Percentiles rank a stretch among this genome's conserved stretches.
phyloP scores from a whole-genome alignment of 306 rosid species.

The Castanospermum australe region DNA sequence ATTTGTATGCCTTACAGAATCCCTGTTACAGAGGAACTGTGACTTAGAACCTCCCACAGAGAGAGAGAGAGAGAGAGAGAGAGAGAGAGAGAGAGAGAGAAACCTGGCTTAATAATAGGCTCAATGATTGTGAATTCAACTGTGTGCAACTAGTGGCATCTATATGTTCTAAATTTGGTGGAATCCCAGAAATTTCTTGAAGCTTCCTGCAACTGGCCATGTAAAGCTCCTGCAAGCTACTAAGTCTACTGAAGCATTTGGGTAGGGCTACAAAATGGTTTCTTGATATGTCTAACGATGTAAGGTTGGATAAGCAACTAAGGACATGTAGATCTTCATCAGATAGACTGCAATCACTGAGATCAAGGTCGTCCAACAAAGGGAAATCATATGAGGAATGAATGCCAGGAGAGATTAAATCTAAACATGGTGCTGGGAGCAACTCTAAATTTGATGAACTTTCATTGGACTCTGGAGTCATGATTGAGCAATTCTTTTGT shows the following conservation, averaged over 20 bases:
- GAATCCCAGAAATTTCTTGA: conserved; percentile 32
- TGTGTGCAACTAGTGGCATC: conserved; percentile 30
- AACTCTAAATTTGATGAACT: conserved; percentile 24
- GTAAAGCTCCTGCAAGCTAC: conserved; percentile 23
- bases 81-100: not conserved
- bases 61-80: not conserved
- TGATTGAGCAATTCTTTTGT: not conserved
- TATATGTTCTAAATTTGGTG: conserved; percentile 23
- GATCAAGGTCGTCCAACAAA: conserved; percentile 17
- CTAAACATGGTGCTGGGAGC: conserved; percentile 6
- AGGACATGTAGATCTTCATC: conserved; percentile 22
- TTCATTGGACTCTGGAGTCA: not conserved
- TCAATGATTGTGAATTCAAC: conserved; percentile 23
- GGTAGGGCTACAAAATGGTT: conserved; percentile 29
- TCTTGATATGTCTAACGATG: conserved; percentile 23
- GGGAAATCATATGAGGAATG: conserved; percentile 23
- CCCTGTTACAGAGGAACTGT: conserved; percentile 6
- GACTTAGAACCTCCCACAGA: not conserved
- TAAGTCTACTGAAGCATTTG: conserved; percentile 23
- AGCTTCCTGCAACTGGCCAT: conserved; percentile 29
- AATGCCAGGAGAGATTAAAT: conserved; percentile 7
- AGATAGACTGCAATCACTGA: conserved; percentile 19
- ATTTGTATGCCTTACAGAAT: conserved; percentile 6
- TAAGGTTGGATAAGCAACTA: conserved; percentile 1
- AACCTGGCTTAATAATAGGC: conserved; percentile 29